Percentiles rank a stretch among this genome's conserved stretches.
Evolutionary conservation across 2,329 filamentous ascomycete genomes (phyloP).

Genomic region (Cordyceps farinosa): DNA sequence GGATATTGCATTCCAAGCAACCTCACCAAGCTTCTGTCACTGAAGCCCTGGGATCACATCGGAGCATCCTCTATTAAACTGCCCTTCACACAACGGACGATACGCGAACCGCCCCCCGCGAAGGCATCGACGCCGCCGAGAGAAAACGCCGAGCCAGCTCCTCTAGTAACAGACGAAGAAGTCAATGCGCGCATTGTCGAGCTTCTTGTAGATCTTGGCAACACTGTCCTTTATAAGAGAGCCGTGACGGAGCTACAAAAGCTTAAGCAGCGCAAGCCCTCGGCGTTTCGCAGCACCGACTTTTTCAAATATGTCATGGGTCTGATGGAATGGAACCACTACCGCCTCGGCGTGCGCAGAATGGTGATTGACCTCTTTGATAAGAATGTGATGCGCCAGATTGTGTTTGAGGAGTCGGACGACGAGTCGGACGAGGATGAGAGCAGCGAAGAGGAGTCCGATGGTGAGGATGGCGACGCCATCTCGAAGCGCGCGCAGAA

Average conservation of each 20-base stretch:
- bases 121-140: constrained; percentile 41
- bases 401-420: constrained; percentile 69
- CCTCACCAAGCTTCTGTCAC: constrained; percentile 73
- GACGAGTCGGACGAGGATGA: constrained; percentile 48
- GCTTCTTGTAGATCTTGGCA: constrained; percentile 82
- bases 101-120: constrained; percentile 41
- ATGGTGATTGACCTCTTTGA: constrained; percentile 95
- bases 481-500: constrained; percentile 7
- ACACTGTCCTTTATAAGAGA: constrained; percentile 87
- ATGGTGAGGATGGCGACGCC: constrained; percentile 30
- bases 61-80: constrained; percentile 45
- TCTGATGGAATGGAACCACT: constrained; percentile 84
- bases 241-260: constrained; percentile 77
- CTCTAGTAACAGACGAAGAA: constrained; percentile 55
- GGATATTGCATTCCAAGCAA: constrained; percentile 84
- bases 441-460: constrained; percentile 61
- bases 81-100: constrained; percentile 51
- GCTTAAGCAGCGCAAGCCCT: constrained; percentile 71
- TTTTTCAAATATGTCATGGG: constrained; percentile 84
- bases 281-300: constrained; percentile 69
- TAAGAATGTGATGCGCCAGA: constrained; percentile 76
- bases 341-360: constrained; percentile 78
- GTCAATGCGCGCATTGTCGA: constrained; percentile 79
- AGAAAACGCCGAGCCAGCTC: constrained; percentile 38
- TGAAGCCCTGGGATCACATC: constrained; percentile 57